phyloP scores from a whole-genome alignment of 345 rosid genomes.

The Corchorus capsularis region DNA sequence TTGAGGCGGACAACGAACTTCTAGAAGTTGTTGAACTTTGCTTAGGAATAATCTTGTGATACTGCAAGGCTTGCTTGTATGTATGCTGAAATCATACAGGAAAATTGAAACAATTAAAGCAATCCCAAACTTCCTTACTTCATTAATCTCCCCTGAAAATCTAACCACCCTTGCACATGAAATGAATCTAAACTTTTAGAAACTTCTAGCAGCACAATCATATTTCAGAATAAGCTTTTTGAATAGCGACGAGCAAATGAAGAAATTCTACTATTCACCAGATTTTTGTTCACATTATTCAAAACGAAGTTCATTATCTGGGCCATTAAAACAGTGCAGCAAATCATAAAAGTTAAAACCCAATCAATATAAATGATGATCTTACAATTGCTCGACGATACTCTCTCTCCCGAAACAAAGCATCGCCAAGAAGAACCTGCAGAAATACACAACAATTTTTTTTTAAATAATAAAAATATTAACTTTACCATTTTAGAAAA shows the following conservation, averaged over 20 bases:
- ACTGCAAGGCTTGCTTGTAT: constrained; percentile 88
- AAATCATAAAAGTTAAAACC: not conserved
- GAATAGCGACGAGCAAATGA: not conserved
- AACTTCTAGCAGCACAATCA: not conserved
- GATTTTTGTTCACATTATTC: constrained; percentile 7
- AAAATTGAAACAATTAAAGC: not conserved
- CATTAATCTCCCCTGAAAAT: not conserved
- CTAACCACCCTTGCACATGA: not conserved
- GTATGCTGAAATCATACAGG: constrained; percentile 49
- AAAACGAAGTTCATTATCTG: not conserved
- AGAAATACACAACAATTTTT: constrained; percentile 21
- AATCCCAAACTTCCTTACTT: not conserved
- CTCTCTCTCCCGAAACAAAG: constrained; percentile 81
- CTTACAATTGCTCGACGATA: constrained; percentile 88
- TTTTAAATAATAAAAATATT: too few species aligned
- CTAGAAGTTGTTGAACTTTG: constrained; percentile 67
- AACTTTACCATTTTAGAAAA: not conserved
- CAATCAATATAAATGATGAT: not conserved
- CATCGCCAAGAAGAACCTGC: constrained; percentile 89
- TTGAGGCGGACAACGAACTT: constrained; percentile 67
- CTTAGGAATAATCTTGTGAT: constrained; percentile 67
- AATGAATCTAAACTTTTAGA: not conserved
- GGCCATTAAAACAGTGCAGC: too few species aligned
- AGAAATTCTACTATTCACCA: not conserved
- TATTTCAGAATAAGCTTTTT: not conserved